phyloP scores from a whole-genome alignment of 2,329 filamentous ascomycete species.

The Chaetomium sp. region DNA sequence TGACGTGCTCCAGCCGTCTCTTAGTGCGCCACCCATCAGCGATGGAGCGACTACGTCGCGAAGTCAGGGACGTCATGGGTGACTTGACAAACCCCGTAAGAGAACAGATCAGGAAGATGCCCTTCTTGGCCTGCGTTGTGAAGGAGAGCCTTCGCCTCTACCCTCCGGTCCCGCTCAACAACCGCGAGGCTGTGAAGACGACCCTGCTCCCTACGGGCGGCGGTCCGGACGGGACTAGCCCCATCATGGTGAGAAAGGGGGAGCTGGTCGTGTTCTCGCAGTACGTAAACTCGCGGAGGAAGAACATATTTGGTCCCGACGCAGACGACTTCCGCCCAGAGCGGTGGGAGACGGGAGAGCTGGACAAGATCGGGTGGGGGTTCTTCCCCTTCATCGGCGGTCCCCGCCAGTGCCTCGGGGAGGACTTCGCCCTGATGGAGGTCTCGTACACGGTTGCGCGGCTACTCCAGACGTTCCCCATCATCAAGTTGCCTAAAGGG shows the following conservation, averaged over 20 bases:
- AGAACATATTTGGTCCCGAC: constrained; percentile 43
- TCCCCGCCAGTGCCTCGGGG: constrained; percentile 41
- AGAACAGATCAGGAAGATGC: constrained; percentile 31
- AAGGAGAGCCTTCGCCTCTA: constrained; percentile 40
- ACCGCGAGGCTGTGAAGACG: constrained; percentile 36
- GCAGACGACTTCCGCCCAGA: constrained; percentile 43
- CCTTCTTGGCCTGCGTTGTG: constrained; percentile 32
- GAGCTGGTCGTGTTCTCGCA: constrained; percentile 37
- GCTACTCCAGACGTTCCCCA: constrained; percentile 28
- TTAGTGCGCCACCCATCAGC: constrained; percentile 33
- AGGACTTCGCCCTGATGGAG: constrained; percentile 40
- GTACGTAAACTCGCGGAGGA: constrained; percentile 40
- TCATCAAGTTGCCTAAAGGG: constrained; percentile 28
- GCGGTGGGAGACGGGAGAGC: constrained; percentile 42
- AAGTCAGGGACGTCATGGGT: constrained; percentile 30
- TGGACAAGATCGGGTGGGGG: constrained; percentile 38
- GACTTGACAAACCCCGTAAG: constrained; percentile 26
- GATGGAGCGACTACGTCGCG: constrained; percentile 29
- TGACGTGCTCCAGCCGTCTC: constrained; percentile 26
- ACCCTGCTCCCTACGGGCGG: constrained; percentile 44
- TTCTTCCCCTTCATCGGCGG: constrained; percentile 45
- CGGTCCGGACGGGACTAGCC: constrained; percentile 39
- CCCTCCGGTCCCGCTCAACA: constrained; percentile 42
- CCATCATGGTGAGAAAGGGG: constrained; percentile 40
- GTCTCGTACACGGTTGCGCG: constrained; percentile 30